Base-by-base conservation (phyloP, 2,329 filamentous ascomycete species). In the Cladosporium sp. region DNA sequence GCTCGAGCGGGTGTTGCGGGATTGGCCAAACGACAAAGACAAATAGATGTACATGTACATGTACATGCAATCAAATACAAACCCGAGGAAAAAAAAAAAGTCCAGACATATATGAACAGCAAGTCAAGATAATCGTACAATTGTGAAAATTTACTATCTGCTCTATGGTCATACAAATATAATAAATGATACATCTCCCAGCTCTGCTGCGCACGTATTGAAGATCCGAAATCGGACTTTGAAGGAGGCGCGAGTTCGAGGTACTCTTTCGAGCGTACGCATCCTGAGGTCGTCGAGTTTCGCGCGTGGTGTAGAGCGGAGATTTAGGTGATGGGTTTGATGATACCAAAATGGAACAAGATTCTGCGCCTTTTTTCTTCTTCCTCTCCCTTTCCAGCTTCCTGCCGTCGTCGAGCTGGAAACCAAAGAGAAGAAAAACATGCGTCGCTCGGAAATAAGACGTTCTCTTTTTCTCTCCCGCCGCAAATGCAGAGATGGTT, bases 401-500 rank as follows among this genome's bases (percentile, higher is more conserved):
- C 43, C 34, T 47, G 22, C 43, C 20, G n/a, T n/a, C n/a, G n/a
- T n/a, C n/a, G n/a, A n/a, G n/a, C n/a, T n/a, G n/a, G n/a, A n/a
- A n/a, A n/a, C n/a, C n/a, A n/a, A n/a, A n/a, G n/a, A n/a, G 22
- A 27, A 9, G 4, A 27, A 9, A 9, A 27, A 27, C 4, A 48
- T 48, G 45, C 45, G 39, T 48, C 36, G 45, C 45, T 37, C 45
- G 13, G 29, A 41, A n/a, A 41, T 32, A n/a, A 36, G 22, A 27
- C 22, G 24, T 38, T 32, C 32, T 32, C n/a, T n/a, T n/a, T n/a
- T n/a, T n/a, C n/a, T n/a, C 37, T 27, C 45, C 37, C 34, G 40
- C 41, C 41, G 30, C 47, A 44, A 43, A 44, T 50, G 47, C 47
- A 43, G 38, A 43, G 41, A 50, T 50, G 47, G 24, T 43, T 34